Conservation (phyloP, 2,329 filamentous ascomycete genomes). For the Dothideomycetidae sp. region DNA sequence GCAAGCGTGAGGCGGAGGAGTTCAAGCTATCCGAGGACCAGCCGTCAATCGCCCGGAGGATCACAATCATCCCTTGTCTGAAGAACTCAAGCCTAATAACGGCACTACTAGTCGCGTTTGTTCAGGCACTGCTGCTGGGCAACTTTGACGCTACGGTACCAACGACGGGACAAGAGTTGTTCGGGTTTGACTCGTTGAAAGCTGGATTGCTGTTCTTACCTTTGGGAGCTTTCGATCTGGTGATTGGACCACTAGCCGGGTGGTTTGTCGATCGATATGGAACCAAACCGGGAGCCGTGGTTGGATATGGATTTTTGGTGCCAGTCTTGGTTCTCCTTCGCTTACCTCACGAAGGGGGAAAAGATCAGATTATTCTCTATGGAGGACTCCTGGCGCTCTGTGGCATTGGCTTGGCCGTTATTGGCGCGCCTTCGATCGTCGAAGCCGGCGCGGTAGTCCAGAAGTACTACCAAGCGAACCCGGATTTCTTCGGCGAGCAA, state of each 20-base stretch:
- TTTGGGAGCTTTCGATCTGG: slow-evolving; percentile 29
- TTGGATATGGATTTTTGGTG: slow-evolving; percentile 30
- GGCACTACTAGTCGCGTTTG: slow-evolving; percentile 27
- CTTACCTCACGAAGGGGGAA: slow-evolving; percentile 27
- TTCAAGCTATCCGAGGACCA: slow-evolving; percentile 33
- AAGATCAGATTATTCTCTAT: slow-evolving; percentile 32
- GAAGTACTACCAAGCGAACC: slow-evolving; percentile 41
- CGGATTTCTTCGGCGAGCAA: slow-evolving; percentile 39
- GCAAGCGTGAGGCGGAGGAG: slow-evolving; percentile 18
- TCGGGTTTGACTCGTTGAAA: slow-evolving; percentile 31
- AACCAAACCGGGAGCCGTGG: slow-evolving; percentile 28
- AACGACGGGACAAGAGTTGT: slow-evolving; percentile 29
- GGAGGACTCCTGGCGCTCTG: slow-evolving; percentile 32
- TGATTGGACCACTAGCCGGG: slow-evolving; percentile 34
- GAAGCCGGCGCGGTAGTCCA: slow-evolving; percentile 43
- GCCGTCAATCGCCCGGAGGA: slow-evolving; percentile 24
- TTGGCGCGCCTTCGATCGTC: slow-evolving; percentile 42
- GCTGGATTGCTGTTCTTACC: slow-evolving; percentile 34
- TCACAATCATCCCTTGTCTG: slow-evolving; percentile 36
- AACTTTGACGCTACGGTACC: slow-evolving; percentile 37
- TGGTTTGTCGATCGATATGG: slow-evolving; percentile 35
- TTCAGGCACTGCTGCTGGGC: slow-evolving; percentile 30
- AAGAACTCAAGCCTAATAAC: slow-evolving; percentile 28
- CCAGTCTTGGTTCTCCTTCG: slow-evolving; percentile 31
- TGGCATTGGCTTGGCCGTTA: slow-evolving; percentile 39